A percentile compares a stretch with the other conserved stretches of the same genome.
Evolutionary conservation across 2,329 filamentous ascomycete genomes (phyloP).

Genomic region (Arachnomyces sp.): DNA sequence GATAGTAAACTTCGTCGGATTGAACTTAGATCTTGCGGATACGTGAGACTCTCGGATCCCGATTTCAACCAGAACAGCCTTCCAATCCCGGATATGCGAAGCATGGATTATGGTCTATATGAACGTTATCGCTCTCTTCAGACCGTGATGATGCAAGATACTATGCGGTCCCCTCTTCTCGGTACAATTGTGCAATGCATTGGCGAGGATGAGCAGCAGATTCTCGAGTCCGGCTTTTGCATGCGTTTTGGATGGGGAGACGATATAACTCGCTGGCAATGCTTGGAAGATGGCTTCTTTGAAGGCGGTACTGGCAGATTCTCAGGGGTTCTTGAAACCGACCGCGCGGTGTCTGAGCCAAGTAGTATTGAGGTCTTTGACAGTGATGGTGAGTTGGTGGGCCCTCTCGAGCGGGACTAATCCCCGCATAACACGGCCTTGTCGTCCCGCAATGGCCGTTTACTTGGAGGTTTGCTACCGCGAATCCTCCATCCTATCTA

Average conservation of each 20-base stretch:
- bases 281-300: constrained; percentile 20
- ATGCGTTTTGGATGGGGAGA: constrained; percentile 21
- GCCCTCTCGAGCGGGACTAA: not conserved
- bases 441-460: no score
- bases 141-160: not conserved
- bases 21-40: constrained; percentile 54
- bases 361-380: not conserved
- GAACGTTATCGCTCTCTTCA: not conserved
- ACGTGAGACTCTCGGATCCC: constrained; percentile 38
- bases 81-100: constrained; percentile 13
- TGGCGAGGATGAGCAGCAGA: constrained; percentile 18
- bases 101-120: constrained; percentile 11
- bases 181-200: constrained; percentile 21
- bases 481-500: no score
- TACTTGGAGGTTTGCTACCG: no score
- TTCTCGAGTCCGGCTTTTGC: constrained; percentile 18
- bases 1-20: constrained; percentile 30
- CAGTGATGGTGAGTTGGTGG: not conserved
- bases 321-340: constrained; percentile 12
- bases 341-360: not conserved
- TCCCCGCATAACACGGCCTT: no score
- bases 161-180: constrained; percentile 13
- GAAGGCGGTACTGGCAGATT: constrained; percentile 24
- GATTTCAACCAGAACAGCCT: constrained; percentile 32
- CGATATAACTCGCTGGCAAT: constrained; percentile 13